Percentiles rank a stretch among this genome's conserved stretches.
Evolutionary conservation across 495 filamentous ascomycete genomes (phyloP).

Genomic region (Neurospora sp.): DNA sequence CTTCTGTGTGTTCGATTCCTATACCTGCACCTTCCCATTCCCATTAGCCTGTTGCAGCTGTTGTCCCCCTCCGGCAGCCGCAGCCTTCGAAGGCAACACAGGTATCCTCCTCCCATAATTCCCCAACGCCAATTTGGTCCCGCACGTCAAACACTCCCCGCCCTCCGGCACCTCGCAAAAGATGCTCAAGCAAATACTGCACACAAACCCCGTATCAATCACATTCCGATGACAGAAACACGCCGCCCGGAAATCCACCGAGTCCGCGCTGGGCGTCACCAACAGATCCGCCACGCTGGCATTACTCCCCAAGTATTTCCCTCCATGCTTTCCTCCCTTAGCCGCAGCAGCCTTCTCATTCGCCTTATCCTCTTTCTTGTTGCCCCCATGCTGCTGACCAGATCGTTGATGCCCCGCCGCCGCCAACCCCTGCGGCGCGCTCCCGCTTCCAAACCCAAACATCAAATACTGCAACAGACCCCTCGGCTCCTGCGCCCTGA

Average conservation of each 20-base stretch:
- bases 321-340: constrained; percentile 48
- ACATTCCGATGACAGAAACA: constrained; percentile 94
- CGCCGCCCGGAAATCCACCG: constrained; percentile 91
- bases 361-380: neutral
- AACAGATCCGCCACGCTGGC: constrained; percentile 31
- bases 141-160: constrained; percentile 81
- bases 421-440: constrained; percentile 8
- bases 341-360: constrained; percentile 21
- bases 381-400: neutral
- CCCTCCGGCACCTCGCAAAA: constrained; percentile 39
- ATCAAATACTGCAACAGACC: constrained; percentile 86
- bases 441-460: constrained; percentile 66
- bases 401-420: neutral
- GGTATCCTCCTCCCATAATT: constrained; percentile 66
- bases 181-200: constrained; percentile 87
- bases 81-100: constrained; percentile 41
- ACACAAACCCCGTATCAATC: constrained; percentile 88
- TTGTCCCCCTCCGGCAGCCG: neutral
- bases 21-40: neutral
- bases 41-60: neutral
- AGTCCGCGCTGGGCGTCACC: constrained; percentile 67
- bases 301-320: constrained; percentile 1
- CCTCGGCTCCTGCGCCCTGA: constrained; percentile 49
- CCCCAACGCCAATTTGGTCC: constrained; percentile 66
- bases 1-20: neutral